Conservation (phyloP, 2,329 filamentous ascomycete species). For the Phialemonium atrogriseum region DNA sequence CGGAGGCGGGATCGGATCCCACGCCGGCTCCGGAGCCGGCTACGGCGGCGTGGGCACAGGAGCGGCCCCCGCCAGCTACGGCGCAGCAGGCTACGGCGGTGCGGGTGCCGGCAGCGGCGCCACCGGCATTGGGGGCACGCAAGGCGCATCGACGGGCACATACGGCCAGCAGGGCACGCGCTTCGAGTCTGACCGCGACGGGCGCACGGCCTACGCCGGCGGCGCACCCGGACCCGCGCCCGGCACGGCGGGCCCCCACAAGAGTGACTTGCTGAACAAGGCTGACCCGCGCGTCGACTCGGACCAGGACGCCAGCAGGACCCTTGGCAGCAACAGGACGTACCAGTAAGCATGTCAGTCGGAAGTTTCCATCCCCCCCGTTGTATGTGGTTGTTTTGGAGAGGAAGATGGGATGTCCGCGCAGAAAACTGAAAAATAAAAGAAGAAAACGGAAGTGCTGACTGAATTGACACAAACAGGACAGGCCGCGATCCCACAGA, state of each 20-base stretch:
- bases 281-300: constrained; percentile 47
- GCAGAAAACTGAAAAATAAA: no score
- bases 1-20: constrained; percentile 24
- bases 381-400: no score
- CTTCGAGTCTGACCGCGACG: constrained; percentile 26
- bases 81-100: constrained; percentile 25
- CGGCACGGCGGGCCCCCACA: constrained; percentile 43
- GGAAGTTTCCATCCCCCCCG: background rate
- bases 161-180: no score
- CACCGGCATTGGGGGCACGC: constrained; percentile 18
- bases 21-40: constrained; percentile 18
- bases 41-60: constrained; percentile 9
- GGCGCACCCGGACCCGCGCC: constrained; percentile 28
- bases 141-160: no score
- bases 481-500: constrained; percentile 39
- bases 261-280: constrained; percentile 45
- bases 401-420: no score
- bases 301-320: constrained; percentile 45
- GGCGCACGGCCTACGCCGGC: constrained; percentile 10
- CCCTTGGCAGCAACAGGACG: constrained; percentile 45
- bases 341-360: constrained; percentile 32
- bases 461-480: constrained; percentile 7
- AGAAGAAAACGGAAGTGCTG: constrained; percentile 10
- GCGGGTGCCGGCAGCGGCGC: no score
- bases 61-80: constrained; percentile 23